Evolutionary conservation across 192 early-diverging fungal genomes (phyloP).

Genomic region (Backusella westeae): DNA sequence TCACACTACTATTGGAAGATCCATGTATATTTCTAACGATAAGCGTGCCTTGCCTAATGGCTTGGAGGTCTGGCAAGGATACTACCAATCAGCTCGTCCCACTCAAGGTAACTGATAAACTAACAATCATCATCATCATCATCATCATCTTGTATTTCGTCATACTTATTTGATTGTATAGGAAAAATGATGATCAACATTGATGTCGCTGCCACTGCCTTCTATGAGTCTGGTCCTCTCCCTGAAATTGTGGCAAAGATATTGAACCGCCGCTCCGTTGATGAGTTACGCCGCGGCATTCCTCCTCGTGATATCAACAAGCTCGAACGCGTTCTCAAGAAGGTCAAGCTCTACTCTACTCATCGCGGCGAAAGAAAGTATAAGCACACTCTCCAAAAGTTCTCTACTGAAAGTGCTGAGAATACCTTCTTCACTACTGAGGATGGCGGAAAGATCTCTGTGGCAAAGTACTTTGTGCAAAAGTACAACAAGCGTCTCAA

Average conservation of each 20-base stretch:
- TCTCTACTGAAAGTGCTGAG: conserved; percentile 63
- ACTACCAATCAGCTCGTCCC: conserved; percentile 85
- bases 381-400: conserved; percentile 67
- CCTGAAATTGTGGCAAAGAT: conserved; percentile 68
- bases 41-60: conserved; percentile 57
- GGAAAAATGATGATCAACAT: conserved; percentile 67
- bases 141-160: too few relatives aligned
- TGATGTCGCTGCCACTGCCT: conserved; percentile 70
- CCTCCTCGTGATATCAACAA: conserved; percentile 40
- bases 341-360: conserved; percentile 49
- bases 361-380: conserved; percentile 69
- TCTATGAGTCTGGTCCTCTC: conserved; percentile 65
- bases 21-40: conserved; percentile 81
- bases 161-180: neutral
- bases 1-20: conserved; percentile 79
- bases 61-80: conserved; percentile 91
- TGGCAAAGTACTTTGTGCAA: conserved; percentile 74
- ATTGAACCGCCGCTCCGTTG: conserved; percentile 48
- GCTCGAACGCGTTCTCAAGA: conserved; percentile 50
- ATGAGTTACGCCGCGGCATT: conserved; percentile 47
- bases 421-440: conserved; percentile 68
- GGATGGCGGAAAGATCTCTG: conserved; percentile 52
- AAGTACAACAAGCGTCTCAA: conserved; percentile 68
- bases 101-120: conserved; percentile 44
- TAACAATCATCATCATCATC: too few relatives aligned